Base-by-base conservation (phyloP, 2,329 filamentous ascomycete species). In the Cadophora luteo-olivacea region DNA sequence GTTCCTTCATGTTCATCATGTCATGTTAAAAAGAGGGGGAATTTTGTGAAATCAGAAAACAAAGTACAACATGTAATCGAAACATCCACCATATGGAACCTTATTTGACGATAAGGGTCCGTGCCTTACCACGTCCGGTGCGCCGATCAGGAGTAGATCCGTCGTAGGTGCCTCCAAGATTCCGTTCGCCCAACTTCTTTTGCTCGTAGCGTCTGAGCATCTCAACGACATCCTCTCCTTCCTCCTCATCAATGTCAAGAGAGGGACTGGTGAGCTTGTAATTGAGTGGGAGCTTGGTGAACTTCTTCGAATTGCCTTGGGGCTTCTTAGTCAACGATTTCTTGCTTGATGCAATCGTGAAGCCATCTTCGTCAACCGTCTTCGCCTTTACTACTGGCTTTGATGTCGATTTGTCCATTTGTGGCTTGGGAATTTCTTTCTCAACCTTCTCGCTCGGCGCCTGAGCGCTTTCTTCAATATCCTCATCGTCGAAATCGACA, bases 171-270 rank as follows among this genome's bases (percentile, higher is more conserved):
- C 65, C 55, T 61, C 66, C 66, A 16, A 68, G 32, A 51, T 68
- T 64, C 45, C 61, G 45, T 11, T 65, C 48, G 4, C 66, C 66
- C n/a, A 55, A 62, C 33, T 64, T 38, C 24, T 48, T 48, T 51
- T 68, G 66, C 48, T 64, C 55, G 36, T 68, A 68, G 22, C 66
- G 66, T 33, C 55, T 54, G 4, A 68, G 49, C 66, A 68, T 68
- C 55, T 68, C 66, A 3, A 65, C 25, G 24, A 68, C 61, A 25
- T 68, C 61, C 41, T 52, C 66, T 38, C 22, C 61, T 16, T 55
- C 54, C 52, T 68, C 66, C 22, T 68, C 66, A 9, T 68, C 55
- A 8, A 55, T 29, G 5, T 45, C 24, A 7, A 61, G 32, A n/a
- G 58, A 24, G 1, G 57, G 16, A 6, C 61, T 48, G 29, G 51